Base-by-base conservation (phyloP, 2,329 filamentous ascomycete species). In the Fonsecaea multimorphosa region DNA sequence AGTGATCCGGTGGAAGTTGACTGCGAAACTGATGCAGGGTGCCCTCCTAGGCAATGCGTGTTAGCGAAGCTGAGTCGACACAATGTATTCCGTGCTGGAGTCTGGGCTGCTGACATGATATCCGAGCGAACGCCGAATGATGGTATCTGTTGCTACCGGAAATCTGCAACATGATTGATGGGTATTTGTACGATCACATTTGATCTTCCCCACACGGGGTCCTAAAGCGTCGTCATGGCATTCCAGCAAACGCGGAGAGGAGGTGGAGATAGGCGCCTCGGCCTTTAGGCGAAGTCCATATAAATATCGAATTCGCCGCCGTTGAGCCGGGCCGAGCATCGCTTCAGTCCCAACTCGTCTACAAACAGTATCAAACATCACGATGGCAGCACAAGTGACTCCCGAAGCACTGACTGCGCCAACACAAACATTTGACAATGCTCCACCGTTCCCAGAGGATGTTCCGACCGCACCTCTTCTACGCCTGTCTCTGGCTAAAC, bases 401-500 rank as follows among this genome's bases (percentile, higher is more conserved):
- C 60, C 63, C 38, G 66, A 70, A 58, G 66, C 66, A 4, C 59
- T 68, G 31, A 62, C 64, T 14, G 66, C 66, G 24, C 66, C 68
- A 11, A 56, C 61, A 12, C 68, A 68, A 40, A 29, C 22, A 40
- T 69, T 69, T 29, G 24, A 62, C 11, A 52, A 65, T 55, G 57
- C 60, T 34, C 76, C 81, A 49, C 78, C 78, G 0, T 82, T 83
- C 61, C 79, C 81, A 14, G 69, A 73, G 2, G 72, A 80, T 62
- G 73, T 83, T 16, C 74, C 76, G 29, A 80, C 77, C 12, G 81
- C 79, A 5, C 80, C 81, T 12, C 76, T 83, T 34, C 74, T 81
- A 27, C 76, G 77, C 22, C 73, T 83, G 7, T 80, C 77, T 2
- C 73, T 81, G 3, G 61, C 63, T 3, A 79, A 78, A 55, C 75